Base-by-base conservation (phyloP, 2,329 filamentous ascomycete species). In the Penicillium sp. region DNA sequence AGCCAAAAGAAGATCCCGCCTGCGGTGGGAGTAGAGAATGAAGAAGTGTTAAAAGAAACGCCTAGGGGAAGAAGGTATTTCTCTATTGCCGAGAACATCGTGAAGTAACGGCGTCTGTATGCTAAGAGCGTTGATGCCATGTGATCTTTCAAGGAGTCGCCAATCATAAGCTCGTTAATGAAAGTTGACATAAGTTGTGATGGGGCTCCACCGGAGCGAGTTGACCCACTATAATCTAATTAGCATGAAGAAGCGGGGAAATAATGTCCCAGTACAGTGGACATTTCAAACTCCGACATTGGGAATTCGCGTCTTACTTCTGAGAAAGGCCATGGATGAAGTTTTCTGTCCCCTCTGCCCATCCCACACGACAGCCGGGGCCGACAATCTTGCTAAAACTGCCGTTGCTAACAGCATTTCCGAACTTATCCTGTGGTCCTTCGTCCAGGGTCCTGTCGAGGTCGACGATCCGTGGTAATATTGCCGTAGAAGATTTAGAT, bases 331-430 rank as follows among this genome's bases (percentile, higher is more conserved):
- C 83, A 65, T 78, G 78, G 5, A 80, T 79, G 53, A 89, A 76
- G 61, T 81, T 84, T 44, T 80, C 77, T 2, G 85, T 86, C 1
- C 83, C 89, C 71, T 96, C 91, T 1, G 86, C 84, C 92, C 92
- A 97, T 5, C 93, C 93, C 0, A 89, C 92, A 6, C 93, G 82
- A 54, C 90, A 76, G 1, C 93, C 93, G 0, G 93, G 92, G 0
- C 85, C 91, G 19, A 86, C 82, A 31, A 97, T 86, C 72, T 97
- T 97, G 69, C 87, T 90, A 73, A 97, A 96, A 3, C 87, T 90
- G 26, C 89, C 91, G 71, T 96, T 96, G 67, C 88, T 92, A 33
- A 92, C 80, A 4, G 86, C 83, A 72, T 96, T 87, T 5, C 92
- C 91, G 67, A 93, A 96, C 10, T 77, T 76, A 70, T 84, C 80